Evolutionary conservation across 768 basidiomycete species (phyloP).

Genomic region (Jaapia argillacea): DNA sequence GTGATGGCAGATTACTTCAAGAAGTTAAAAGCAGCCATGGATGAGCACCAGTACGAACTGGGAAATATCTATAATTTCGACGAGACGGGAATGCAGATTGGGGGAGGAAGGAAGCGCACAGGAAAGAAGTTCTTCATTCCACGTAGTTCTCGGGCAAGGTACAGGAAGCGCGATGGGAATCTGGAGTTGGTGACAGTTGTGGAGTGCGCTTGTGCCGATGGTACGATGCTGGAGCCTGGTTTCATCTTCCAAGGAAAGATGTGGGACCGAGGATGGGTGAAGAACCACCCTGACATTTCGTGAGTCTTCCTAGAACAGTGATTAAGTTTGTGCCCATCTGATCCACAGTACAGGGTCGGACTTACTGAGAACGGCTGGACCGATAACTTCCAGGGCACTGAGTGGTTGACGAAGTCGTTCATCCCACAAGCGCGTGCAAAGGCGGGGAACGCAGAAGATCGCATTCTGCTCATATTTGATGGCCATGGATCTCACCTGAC

Average conservation of each 20-base stretch:
- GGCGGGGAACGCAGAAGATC: too few species aligned
- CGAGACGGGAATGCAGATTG: conserved; percentile 7
- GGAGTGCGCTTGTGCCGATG: conserved; percentile 12
- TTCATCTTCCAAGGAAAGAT: conserved; percentile 10
- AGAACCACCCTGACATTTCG: not conserved
- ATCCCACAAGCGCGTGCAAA: conserved; percentile 16
- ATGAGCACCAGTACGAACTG: conserved; percentile 1
- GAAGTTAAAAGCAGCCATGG: conserved; percentile 6
- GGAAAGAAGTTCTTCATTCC: conserved; percentile 1
- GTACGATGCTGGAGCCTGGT: conserved; percentile 4
- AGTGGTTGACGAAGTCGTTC: conserved; percentile 26
- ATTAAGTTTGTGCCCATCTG: not conserved
- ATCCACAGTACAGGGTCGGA: conserved; percentile 17
- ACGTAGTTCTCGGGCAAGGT: conserved; percentile 1
- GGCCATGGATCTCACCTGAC: conserved; percentile 28
- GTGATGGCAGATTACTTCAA: conserved; percentile 14
- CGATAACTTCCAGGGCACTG: conserved; percentile 21
- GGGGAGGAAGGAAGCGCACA: not conserved
- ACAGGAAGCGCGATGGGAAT: conserved; percentile 2
- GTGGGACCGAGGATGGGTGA: not conserved
- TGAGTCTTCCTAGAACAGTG: not conserved
- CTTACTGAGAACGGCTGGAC: conserved; percentile 30
- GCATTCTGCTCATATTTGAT: conserved; percentile 25
- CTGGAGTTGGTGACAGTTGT: conserved; percentile 7
- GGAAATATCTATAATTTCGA: conserved; percentile 9